phyloP scores from a whole-genome alignment of 2,329 filamentous ascomycete species.

The Pleurostoma richardsiae region DNA sequence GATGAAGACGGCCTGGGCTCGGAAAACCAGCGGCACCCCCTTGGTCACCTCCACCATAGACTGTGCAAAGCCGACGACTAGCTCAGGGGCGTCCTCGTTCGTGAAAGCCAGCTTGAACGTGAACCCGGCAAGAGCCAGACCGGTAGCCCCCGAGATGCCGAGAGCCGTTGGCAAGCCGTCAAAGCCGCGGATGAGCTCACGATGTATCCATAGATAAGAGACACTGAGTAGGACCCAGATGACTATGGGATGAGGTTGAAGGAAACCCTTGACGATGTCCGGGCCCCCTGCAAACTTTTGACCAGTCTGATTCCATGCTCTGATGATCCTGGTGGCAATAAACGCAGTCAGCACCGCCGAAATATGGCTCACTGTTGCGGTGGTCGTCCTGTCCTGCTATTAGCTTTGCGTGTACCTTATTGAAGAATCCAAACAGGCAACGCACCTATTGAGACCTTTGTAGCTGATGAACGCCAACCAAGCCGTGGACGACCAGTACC shows the following conservation, averaged over 20 bases:
- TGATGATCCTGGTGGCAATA: slow-evolving; percentile 57
- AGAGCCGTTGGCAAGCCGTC: slow-evolving; percentile 34
- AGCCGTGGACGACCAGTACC: slow-evolving; percentile 82
- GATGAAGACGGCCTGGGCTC: slow-evolving; percentile 45
- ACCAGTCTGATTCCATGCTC: slow-evolving; percentile 94
- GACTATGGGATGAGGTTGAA: slow-evolving; percentile 56
- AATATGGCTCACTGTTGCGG: slow-evolving; percentile 17
- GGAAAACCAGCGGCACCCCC: slow-evolving; percentile 38
- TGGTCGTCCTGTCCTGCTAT: slow-evolving; percentile 12
- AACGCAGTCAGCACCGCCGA: slow-evolving; percentile 43
- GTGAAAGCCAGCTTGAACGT: slow-evolving; percentile 91
- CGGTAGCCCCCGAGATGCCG: slow-evolving; percentile 32
- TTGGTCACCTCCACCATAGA: slow-evolving; percentile 33
- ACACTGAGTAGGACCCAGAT: slow-evolving; percentile 71
- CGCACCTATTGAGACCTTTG: slow-evolving; percentile 37
- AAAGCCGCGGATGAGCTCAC: slow-evolving; percentile 36
- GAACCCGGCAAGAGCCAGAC: slow-evolving; percentile 52
- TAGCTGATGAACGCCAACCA: slow-evolving; percentile 58
- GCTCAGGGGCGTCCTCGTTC: slow-evolving; percentile 79
- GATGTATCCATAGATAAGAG: slow-evolving; percentile 60
- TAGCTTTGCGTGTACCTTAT: slow-evolving; percentile 1
- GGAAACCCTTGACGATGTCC: slow-evolving; percentile 73
- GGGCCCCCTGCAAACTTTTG: slow-evolving; percentile 92
- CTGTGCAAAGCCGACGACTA: slow-evolving; percentile 49
- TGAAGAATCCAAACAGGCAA: background rate